phyloP scores from a whole-genome alignment of 1,284 basidiomycete species.

The Sporisorium sorghi region DNA sequence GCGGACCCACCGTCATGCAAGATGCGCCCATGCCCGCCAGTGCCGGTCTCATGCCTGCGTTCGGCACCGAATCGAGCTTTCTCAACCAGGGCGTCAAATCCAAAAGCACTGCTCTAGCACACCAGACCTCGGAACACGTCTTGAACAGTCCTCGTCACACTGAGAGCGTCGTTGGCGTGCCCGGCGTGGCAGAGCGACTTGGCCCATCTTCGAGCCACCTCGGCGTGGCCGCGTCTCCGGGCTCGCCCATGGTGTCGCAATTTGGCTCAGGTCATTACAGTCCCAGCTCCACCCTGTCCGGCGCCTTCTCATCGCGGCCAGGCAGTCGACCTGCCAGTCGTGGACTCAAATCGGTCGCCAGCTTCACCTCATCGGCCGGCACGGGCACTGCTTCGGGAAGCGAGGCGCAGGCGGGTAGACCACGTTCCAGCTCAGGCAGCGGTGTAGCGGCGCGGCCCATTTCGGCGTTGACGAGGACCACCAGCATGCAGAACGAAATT shows the following conservation, averaged over 20 bases:
- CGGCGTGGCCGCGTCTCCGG: conserved; percentile 34
- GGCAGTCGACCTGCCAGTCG: conserved; percentile 50
- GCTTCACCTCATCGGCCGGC: conserved; percentile 49
- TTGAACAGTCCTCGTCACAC: conserved; percentile 18
- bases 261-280: conserved; percentile 38
- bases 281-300: conserved; percentile 50
- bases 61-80: conserved; percentile 38
- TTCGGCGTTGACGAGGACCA: conserved; percentile 38
- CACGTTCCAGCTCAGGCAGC: conserved; percentile 41
- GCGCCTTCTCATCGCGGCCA: conserved; percentile 51
- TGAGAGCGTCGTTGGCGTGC: conserved; percentile 24
- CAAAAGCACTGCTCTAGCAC: neutral
- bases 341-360: conserved; percentile 54
- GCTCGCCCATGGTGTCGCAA: conserved; percentile 38
- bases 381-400: conserved; percentile 29
- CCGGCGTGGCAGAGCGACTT: conserved; percentile 24
- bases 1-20: conserved; percentile 1
- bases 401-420: conserved; percentile 23
- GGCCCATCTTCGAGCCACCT: conserved; percentile 28
- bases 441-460: conserved; percentile 25
- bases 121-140: conserved; percentile 1
- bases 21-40: conserved; percentile 18
- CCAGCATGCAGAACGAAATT: conserved; percentile 49
- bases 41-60: conserved; percentile 41
- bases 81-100: conserved; percentile 4